Evolutionary conservation across 768 basidiomycete species (phyloP).

Genomic region (Mycena epipterygia): DNA sequence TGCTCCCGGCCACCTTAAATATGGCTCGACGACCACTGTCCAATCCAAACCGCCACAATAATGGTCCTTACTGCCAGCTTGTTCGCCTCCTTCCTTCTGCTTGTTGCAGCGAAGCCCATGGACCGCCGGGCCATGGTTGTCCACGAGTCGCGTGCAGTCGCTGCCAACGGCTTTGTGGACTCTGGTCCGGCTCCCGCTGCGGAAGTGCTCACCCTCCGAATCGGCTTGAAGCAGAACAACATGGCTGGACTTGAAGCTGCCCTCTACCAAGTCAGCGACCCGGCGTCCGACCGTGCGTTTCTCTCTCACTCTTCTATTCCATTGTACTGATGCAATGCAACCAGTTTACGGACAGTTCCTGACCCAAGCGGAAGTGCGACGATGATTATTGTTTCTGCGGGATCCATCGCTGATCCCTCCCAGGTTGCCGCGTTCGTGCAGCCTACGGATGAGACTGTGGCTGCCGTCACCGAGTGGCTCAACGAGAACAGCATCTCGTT

Average conservation of each 20-base stretch:
- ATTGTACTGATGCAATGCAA: no score
- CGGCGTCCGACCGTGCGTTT: no score
- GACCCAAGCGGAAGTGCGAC: conserved; percentile 13
- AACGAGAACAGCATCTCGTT: conserved; percentile 46
- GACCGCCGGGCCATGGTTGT: conserved; percentile 9
- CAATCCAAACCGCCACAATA: no score
- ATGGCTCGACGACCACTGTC: no score
- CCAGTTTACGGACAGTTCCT: conserved; percentile 23
- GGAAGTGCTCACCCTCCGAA: conserved; percentile 19
- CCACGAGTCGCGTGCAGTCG: conserved; percentile 11
- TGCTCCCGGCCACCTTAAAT: no score
- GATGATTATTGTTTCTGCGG: neutral
- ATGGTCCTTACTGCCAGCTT: conserved; percentile 15
- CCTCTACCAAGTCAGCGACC: conserved; percentile 8
- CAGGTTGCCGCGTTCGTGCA: conserved; percentile 54
- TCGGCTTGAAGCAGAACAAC: conserved; percentile 13
- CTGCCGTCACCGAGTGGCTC: conserved; percentile 53
- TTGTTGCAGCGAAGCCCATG: conserved; percentile 21
- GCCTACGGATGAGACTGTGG: conserved; percentile 49
- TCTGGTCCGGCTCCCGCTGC: neutral
- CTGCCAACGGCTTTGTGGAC: conserved; percentile 14
- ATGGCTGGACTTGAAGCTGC: conserved; percentile 21
- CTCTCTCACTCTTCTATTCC: no score
- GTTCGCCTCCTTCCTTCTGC: conserved; percentile 12
- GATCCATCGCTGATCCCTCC: neutral